Percentiles rank a stretch among this genome's conserved stretches.
Conservation (phyloP, 31 red algal species). For the Odonthalia washingtoniensis region DNA sequence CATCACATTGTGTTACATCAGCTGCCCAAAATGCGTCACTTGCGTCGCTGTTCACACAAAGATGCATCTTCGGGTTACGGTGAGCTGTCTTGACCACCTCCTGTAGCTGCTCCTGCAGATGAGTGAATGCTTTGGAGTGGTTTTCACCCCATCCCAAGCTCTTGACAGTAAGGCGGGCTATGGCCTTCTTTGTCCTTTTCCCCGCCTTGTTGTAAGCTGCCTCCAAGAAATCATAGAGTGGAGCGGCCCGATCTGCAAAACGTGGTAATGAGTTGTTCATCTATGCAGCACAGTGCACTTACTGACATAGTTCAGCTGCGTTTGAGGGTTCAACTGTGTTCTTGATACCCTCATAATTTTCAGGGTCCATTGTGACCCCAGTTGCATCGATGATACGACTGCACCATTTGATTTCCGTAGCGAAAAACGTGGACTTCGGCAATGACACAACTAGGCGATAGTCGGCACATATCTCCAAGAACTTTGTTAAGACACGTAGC, state of each 20-base stretch:
- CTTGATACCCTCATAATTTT: neutral
- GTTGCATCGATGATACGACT: conserved; percentile 3
- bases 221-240: conserved; percentile 9
- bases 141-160: neutral
- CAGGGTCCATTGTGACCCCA: neutral
- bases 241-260: conserved; percentile 30
- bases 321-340: neutral
- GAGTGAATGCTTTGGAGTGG: conserved; percentile 18
- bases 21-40: conserved; percentile 17
- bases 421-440: conserved; percentile 15
- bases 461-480: neutral
- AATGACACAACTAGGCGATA: neutral
- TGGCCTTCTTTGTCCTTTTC: neutral
- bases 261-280: neutral
- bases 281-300: neutral
- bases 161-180: neutral
- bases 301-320: conserved; percentile 24
- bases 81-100: neutral
- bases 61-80: neutral
- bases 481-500: neutral
- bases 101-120: conserved; percentile 13
- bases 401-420: conserved; percentile 4
- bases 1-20: neutral
- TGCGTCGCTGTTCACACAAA: conserved; percentile 14
- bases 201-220: neutral